A percentile compares a stretch with the other conserved stretches of the same genome.
These are phyloP conservation scores for Raffaelea ambrosiae DNA, from an alignment of 2,329 filamentous ascomycete genomes.

Conservation along the genomic window DNA sequence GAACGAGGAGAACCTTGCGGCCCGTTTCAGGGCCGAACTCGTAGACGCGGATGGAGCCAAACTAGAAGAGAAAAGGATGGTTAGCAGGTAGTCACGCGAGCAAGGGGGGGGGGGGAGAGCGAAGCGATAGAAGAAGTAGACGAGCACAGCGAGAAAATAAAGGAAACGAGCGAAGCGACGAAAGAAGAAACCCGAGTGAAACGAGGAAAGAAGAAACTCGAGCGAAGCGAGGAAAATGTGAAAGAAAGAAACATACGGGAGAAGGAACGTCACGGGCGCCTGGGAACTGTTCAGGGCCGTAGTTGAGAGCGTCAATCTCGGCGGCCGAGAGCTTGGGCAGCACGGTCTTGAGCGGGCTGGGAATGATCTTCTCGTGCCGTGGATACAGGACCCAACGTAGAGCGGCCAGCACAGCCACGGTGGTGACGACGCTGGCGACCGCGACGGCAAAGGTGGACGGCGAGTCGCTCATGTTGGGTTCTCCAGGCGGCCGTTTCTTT, in stretches of 20 bases:
- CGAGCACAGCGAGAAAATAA: neutral
- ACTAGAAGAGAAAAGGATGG: constrained; percentile 29
- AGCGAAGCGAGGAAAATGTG: neutral
- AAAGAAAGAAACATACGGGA: constrained; percentile 34
- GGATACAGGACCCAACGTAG: constrained; percentile 17
- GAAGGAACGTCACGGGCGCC: constrained; percentile 65
- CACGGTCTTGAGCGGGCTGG: constrained; percentile 16
- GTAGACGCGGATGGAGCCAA: constrained; percentile 69
- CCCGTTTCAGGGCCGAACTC: constrained; percentile 73
- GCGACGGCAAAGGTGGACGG: constrained; percentile 3
- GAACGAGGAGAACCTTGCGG: constrained; percentile 66
- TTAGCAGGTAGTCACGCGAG: too few relatives aligned
- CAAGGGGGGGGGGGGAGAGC: neutral
- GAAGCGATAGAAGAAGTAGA: neutral
- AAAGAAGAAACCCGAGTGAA: constrained; percentile 48
- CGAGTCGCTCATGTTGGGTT: neutral
- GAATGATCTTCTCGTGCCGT: constrained; percentile 11
- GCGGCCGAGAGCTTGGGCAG: constrained; percentile 15
- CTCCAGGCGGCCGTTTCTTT: neutral
- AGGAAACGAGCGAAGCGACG: constrained; percentile 25
- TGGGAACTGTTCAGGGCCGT: constrained; percentile 61
- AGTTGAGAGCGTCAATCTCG: constrained; percentile 26
- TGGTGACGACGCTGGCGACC: constrained; percentile 15
- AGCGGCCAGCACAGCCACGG: constrained; percentile 12
- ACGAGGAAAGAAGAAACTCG: neutral